Percentiles rank a stretch among this genome's conserved stretches.
phyloP scores from a whole-genome alignment of 495 filamentous ascomycete species.

The Sabuloglossum arenarium region DNA sequence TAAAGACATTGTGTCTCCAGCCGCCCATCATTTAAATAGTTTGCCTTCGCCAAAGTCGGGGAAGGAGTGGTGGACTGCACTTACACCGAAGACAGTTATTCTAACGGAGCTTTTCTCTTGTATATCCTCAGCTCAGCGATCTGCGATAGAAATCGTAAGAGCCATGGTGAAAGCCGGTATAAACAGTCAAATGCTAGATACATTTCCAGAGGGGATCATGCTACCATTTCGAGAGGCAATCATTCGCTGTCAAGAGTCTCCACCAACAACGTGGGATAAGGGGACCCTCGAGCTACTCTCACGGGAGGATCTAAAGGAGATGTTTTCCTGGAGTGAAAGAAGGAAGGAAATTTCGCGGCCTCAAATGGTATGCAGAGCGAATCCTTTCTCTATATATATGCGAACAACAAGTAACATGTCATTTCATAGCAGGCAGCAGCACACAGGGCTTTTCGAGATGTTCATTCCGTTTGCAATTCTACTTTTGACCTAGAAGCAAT shows the following conservation, averaged over 20 bases:
- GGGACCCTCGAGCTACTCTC: slow-evolving; percentile 53
- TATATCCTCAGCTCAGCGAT: not conserved
- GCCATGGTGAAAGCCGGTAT: slow-evolving; percentile 40
- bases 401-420: slow-evolving; percentile 9
- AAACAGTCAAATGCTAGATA: slow-evolving; percentile 40
- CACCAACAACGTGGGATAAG: slow-evolving; percentile 54
- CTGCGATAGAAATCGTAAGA: slow-evolving; percentile 26
- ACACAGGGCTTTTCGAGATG: slow-evolving; percentile 47
- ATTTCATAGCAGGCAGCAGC: slow-evolving; percentile 25
- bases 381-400: not conserved
- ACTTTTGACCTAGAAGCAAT: slow-evolving; percentile 34
- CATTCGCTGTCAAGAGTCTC: slow-evolving; percentile 54
- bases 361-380: not conserved
- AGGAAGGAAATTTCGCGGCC: not conserved
- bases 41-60: not conserved
- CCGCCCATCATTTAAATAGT: slow-evolving; percentile 11
- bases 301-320: slow-evolving; percentile 56
- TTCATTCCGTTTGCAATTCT: slow-evolving; percentile 47
- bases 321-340: slow-evolving; percentile 26
- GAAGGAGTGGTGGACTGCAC: not conserved
- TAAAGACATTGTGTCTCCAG: slow-evolving; percentile 28
- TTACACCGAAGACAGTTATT: slow-evolving; percentile 1
- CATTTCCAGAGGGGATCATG: slow-evolving; percentile 61
- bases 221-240: slow-evolving; percentile 71
- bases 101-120: not conserved